Base-by-base conservation (phyloP, 2,329 filamentous ascomycete genomes). In the Fonsecaea multimorphosa region DNA sequence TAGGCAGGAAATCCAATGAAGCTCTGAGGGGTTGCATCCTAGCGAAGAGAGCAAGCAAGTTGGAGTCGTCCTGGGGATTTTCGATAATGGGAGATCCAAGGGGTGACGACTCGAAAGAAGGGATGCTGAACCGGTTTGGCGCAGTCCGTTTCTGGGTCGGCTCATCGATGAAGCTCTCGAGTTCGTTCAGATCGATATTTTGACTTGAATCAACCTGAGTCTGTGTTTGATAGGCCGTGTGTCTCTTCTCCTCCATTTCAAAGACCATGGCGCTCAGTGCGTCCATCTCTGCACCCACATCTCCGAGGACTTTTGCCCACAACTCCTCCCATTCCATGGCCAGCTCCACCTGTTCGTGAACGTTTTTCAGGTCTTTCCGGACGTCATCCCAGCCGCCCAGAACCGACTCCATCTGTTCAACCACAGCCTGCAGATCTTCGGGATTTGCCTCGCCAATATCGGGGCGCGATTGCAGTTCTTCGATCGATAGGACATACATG, bases 241-340 rank as follows among this genome's bases (percentile, higher is more conserved):
- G 94, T 55, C 95, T 86, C 70, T 93, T 90, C 79, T 98, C 95
- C 77, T 99, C 95, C 93, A 98, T 97, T 78, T 98, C 93, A 74
- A 98, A 98, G 32, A 98, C 91, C 55, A 97, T 81, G 44, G 91
- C 85, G 73, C 86, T 87, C 16, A 96, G 83, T 52, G 90, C 89
- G 70, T 95, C 91, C 74, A 93, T 89, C 79, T 99, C 95, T 68
- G 89, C 88, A 59, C 93, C 91, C 67, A 98, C 97, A 76, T 98
- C 94, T 52, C 93, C 94, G 2, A 99, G 83, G 2, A 98, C 94
- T 69, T 86, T 92, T 72, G 92, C 92, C 94, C 95, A 98, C 38
- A 99, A 83, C 79, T 98, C 93, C 77, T 97, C 93, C 94, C 94
- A 99, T 75, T 99, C 95, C 93, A 98, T 96, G 54, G 95, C 95